A percentile compares a stretch with the other conserved stretches of the same genome.
These are phyloP conservation scores for Sisymbrium irio DNA, from an alignment of 345 rosid species.

Conservation along the genomic window DNA sequence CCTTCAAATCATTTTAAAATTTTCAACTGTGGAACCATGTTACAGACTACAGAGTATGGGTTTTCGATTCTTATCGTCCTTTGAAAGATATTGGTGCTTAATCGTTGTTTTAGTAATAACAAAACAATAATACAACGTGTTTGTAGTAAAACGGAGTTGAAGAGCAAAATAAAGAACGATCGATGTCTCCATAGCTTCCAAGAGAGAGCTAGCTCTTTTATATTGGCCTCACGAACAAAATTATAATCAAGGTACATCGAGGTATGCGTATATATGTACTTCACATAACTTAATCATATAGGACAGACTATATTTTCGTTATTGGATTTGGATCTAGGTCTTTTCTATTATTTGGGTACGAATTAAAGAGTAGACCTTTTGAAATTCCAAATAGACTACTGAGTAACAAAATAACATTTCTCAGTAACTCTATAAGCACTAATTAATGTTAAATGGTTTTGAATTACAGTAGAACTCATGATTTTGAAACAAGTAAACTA, in stretches of 20 bases:
- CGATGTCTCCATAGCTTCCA: neutral
- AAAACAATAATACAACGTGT: neutral
- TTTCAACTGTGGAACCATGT: conserved; percentile 11
- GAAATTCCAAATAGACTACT: neutral
- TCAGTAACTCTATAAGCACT: neutral
- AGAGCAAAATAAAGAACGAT: neutral
- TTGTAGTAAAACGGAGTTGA: neutral
- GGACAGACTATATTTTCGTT: neutral
- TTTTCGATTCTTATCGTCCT: neutral
- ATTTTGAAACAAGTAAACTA: neutral
- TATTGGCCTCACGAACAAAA: neutral
- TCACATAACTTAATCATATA: neutral
- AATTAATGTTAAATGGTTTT: neutral
- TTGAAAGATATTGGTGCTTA: neutral
- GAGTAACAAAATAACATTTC: neutral
- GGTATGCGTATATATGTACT: neutral
- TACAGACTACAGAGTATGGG: neutral
- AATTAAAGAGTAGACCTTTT: neutral
- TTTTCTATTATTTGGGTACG: neutral
- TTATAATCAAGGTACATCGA: neutral
- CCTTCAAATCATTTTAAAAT: neutral
- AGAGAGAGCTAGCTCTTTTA: neutral
- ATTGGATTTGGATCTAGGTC: neutral
- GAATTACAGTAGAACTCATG: neutral
- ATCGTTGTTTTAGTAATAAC: neutral